Evolutionary conservation across 805 yeast species (phyloP), one percentile per base, ranked within the genome.

Genomic region (Lachancea fermentati): DNA sequence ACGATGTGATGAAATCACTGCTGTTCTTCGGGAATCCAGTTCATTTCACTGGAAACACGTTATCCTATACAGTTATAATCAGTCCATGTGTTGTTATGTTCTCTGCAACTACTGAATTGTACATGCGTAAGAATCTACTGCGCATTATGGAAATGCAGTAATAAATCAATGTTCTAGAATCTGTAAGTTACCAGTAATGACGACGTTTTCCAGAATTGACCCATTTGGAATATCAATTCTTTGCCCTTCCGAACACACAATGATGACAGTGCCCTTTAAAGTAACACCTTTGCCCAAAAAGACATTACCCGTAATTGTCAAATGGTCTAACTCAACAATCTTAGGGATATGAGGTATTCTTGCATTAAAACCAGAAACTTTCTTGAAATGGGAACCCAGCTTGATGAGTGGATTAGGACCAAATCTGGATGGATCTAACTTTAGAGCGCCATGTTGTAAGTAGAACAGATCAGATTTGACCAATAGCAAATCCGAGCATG

Each of bases 201-300:
- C 98, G 37, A 91, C 97, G 60, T 93, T 93, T 66, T 93, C 98
- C 57, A 93, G 75, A 40, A 89, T 74, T 11, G 95, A 78, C 30
- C 98, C 98, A 60, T 93, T 89, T 54, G 98, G 98, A 72, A 93
- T 87, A 62, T 93, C 97, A 57, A 93, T 93, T 70, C 79, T 85
- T 63, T 88, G 93, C 46, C 97, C 97, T 59, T 93, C 97, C 44
- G 89, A 88, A 67, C 97, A 91, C 39, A 93, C 97, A 53, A 93
- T 86, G 59, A 93, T 93, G 46, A 93, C 98, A 8, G 97, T 93
- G 50, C 98, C 98, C 73, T 85, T 93, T 60, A 93, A 77, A 37
- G 85, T 81, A 49, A 93, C 95, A 55, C 78, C 79, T 64, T 84
- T 85, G 59, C 98, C 98, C 52, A 93, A 73, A 56, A 68, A 77